These are phyloP conservation scores for Scutellaria barbata DNA, from an alignment of 257 asterid species.

Conservation along the genomic window DNA sequence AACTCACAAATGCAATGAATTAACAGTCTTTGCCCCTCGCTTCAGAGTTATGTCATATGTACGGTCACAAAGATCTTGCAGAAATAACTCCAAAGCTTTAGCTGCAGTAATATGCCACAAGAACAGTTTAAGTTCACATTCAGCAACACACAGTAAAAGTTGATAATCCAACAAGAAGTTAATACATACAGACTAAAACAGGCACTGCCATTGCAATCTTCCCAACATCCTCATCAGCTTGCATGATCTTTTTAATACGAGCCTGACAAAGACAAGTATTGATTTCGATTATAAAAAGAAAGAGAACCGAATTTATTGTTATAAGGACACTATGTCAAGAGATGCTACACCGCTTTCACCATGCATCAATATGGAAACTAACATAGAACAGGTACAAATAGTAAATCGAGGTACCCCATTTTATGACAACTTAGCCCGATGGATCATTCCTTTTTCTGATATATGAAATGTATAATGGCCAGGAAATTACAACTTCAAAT, in stretches of 20 bases:
- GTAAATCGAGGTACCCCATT: too few species aligned
- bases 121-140: conserved; percentile 19
- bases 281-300: background rate
- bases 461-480: background rate
- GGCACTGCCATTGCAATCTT: conserved; percentile 97
- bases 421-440: too few species aligned
- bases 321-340: background rate
- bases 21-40: conserved; percentile 97
- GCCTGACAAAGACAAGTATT: conserved; percentile 52
- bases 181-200: conserved; percentile 84
- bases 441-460: too few species aligned
- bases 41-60: conserved; percentile 90
- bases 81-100: conserved; percentile 90
- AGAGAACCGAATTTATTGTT: conserved; percentile 21
- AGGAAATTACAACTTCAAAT: conserved; percentile 8
- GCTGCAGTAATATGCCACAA: conserved; percentile 59
- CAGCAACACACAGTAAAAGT: conserved; percentile 16
- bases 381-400: too few species aligned
- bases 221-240: conserved; percentile 98
- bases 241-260: conserved; percentile 94
- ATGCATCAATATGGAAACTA: conserved; percentile 22
- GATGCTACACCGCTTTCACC: conserved; percentile 18
- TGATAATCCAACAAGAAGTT: background rate
- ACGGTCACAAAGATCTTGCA: conserved; percentile 98
- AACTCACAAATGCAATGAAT: conserved; percentile 85